These are phyloP conservation scores for Aspergillus viridinutans DNA, from an alignment of 2,329 filamentous ascomycete genomes.

Conservation along the genomic window DNA sequence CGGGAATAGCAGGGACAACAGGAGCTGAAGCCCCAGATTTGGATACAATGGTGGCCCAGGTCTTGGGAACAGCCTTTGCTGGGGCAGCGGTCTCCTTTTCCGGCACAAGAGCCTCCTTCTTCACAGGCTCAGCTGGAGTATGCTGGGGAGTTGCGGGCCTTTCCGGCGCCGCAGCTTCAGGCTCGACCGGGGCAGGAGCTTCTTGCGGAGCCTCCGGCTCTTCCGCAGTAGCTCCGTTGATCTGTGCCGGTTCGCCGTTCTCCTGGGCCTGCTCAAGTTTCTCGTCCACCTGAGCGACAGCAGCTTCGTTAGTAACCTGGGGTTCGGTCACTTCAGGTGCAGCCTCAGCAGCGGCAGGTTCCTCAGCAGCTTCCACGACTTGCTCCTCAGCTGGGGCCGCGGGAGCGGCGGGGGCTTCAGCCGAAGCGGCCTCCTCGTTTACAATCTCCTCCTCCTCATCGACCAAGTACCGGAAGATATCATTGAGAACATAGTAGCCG, in stretches of 20 bases:
- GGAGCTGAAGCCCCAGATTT: constrained; percentile 39
- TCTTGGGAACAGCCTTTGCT: constrained; percentile 54
- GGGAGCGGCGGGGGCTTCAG: constrained; percentile 40
- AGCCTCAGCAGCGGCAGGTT: constrained; percentile 41
- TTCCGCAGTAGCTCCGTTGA: constrained; percentile 29
- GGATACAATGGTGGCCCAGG: constrained; percentile 61
- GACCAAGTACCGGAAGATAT: constrained; percentile 91
- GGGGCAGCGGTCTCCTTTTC: constrained; percentile 50
- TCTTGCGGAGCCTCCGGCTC: constrained; percentile 19
- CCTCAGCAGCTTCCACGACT: constrained; percentile 41
- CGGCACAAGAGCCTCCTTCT: constrained; percentile 40
- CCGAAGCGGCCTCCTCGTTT: constrained; percentile 35
- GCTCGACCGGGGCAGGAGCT: constrained; percentile 33
- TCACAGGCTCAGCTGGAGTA: constrained; percentile 49
- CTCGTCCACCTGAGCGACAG: constrained; percentile 61
- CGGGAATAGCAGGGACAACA: constrained; percentile 33
- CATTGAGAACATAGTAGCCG: constrained; percentile 97
- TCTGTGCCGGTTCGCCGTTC: constrained; percentile 43
- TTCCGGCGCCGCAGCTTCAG: constrained; percentile 49
- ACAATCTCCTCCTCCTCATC: constrained; percentile 65
- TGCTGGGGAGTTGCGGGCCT: constrained; percentile 62
- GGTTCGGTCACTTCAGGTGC: constrained; percentile 24
- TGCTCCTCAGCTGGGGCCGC: constrained; percentile 44
- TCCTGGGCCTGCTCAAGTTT: constrained; percentile 65
- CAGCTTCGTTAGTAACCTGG: constrained; percentile 38